phyloP scores from a whole-genome alignment of 768 basidiomycete genomes.

The Cantharellus anzutake region DNA sequence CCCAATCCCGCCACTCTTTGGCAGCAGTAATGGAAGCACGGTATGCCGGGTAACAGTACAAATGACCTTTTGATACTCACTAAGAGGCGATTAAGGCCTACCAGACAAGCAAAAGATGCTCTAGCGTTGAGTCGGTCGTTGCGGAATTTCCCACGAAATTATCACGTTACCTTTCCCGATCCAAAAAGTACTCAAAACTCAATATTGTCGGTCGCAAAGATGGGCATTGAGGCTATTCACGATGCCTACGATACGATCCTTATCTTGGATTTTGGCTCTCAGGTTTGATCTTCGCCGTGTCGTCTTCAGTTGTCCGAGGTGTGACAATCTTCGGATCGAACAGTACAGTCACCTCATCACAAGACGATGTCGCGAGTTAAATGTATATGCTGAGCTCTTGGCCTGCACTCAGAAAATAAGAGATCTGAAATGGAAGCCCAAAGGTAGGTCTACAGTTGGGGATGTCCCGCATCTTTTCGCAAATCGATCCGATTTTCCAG shows the following conservation, averaged over 20 bases:
- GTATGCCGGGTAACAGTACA: no score
- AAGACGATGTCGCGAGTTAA: constrained; percentile 89
- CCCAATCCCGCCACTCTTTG: background rate
- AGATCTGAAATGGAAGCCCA: constrained; percentile 84
- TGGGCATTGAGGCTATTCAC: constrained; percentile 33
- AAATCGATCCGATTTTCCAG: constrained; percentile 19
- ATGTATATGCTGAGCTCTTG: constrained; percentile 93
- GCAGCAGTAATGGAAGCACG: no score
- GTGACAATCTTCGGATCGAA: background rate
- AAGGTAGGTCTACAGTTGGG: constrained; percentile 34
- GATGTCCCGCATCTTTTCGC: background rate
- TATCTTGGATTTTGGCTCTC: constrained; percentile 93
- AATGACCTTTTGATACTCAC: no score
- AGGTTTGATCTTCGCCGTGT: constrained; percentile 30
- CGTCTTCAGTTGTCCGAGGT: background rate
- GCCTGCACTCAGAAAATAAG: constrained; percentile 84
- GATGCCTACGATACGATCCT: constrained; percentile 91
- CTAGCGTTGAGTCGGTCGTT: no score
- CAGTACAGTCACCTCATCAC: constrained; percentile 98
- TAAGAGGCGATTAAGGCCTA: no score
- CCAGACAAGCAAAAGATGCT: no score
- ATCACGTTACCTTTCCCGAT: no score
- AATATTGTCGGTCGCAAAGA: background rate
- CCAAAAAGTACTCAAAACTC: no score
- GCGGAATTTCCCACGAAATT: no score